phyloP scores from a whole-genome alignment of 768 basidiomycete genomes.

The Lactarius hatsudake region DNA sequence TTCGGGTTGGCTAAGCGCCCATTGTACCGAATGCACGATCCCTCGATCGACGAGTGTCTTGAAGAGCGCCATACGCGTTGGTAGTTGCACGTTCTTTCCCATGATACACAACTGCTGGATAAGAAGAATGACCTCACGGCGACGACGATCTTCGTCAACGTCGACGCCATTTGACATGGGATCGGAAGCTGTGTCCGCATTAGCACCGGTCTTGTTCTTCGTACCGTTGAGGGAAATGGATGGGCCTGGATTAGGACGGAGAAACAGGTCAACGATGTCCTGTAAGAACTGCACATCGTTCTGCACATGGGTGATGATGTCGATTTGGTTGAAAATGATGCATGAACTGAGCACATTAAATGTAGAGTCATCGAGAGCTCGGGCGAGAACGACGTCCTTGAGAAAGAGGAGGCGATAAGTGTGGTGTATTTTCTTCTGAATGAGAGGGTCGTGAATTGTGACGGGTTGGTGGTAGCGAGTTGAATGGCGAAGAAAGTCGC shows the following conservation, averaged over 20 bases:
- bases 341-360: constrained; percentile 96
- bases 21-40: constrained; percentile 86
- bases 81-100: constrained; percentile 95
- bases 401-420: constrained; percentile 96
- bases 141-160: constrained; percentile 36
- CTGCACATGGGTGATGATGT: constrained; percentile 91
- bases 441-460: constrained; percentile 66
- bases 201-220: constrained; percentile 30
- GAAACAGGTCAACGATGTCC: constrained; percentile 74
- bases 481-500: constrained; percentile 82
- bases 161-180: constrained; percentile 22
- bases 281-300: constrained; percentile 70
- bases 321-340: constrained; percentile 98
- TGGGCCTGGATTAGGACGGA: constrained; percentile 35
- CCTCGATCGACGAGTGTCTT: constrained; percentile 85
- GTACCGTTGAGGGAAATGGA: constrained; percentile 31
- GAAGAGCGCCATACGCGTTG: constrained; percentile 81
- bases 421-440: constrained; percentile 91
- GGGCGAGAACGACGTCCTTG: constrained; percentile 96
- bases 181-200: constrained; percentile 27
- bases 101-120: constrained; percentile 91
- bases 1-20: constrained; percentile 77
- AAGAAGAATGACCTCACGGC: constrained; percentile 79
- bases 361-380: constrained; percentile 92
- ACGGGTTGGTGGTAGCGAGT: constrained; percentile 90